Evolutionary conservation across 2,329 filamentous ascomycete species (phyloP), one percentile per base, ranked within the genome.

Genomic region (Botrytis pseudocinerea): DNA sequence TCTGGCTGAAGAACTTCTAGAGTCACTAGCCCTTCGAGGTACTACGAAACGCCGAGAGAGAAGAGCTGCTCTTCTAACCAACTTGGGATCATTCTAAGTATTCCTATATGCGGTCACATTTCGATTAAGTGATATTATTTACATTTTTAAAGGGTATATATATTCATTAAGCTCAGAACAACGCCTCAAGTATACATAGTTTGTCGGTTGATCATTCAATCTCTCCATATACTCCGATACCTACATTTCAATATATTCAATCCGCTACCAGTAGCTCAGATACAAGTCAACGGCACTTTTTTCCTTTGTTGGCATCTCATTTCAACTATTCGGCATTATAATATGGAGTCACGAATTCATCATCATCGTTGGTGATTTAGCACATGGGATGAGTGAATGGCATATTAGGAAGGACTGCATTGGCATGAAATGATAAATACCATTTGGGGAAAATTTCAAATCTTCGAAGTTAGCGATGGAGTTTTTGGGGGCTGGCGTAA

Each of bases 31-130:
- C 10, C 32, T 69, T 18, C 44, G 70, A 46, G 63, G 70, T 42
- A 72, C 63, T 40, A 69, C 63, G 9, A 72, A 69, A 35, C 70
- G 70, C n/a, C 51, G 70, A 40, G 70, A 72, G n/a, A 60, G 42
- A 28, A 59, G 70, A 54, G 42, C 42, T 6, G 63, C 70, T 16
- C 70, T 69, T 48, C 40, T 69, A 25, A 72, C 70, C 4, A 59
- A 38, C 9, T 28, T 72, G 16, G 42, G 25, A 18, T 28, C 32
- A n/a, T 72, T 72, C 32, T 72, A 69, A 72, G 40, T 25, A 42
- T 18, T 46, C 20, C 28, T 8, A 42, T 57, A 60, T 18, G 20
- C 48, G n/a, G 32, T 35, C 16, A 28, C 6, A 51, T 51, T 7
- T 42, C 25, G 60, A n/a, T 9, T 35, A 62, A 40, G 25, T 14